Evolutionary conservation across 1,284 basidiomycete species (phyloP).

Genomic region (Bondarzewia mesenterica): DNA sequence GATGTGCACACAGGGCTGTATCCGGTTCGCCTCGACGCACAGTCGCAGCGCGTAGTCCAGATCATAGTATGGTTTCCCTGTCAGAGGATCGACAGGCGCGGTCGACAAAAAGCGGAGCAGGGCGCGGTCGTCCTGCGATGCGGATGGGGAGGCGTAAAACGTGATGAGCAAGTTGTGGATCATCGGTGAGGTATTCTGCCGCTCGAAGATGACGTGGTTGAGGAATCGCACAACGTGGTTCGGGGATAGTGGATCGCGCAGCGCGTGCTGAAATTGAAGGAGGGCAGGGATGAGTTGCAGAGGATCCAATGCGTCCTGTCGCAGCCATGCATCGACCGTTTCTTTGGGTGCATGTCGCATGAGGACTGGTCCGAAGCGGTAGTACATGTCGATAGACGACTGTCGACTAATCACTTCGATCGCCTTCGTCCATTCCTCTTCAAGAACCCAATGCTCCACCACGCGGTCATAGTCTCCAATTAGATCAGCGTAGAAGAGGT

Average conservation of each 20-base stretch:
- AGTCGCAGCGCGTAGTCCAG: constrained; percentile 93
- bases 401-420: constrained; percentile 80
- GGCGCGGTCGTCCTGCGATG: constrained; percentile 65
- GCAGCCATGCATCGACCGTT: constrained; percentile 89
- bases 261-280: constrained; percentile 68
- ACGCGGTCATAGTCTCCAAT: constrained; percentile 82
- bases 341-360: constrained; percentile 83
- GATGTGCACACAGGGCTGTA: constrained; percentile 91
- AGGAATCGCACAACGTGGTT: constrained; percentile 89
- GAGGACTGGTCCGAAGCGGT: constrained; percentile 85
- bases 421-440: constrained; percentile 89
- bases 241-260: constrained; percentile 60
- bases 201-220: constrained; percentile 74
- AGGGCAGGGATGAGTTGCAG: constrained; percentile 86
- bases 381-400: constrained; percentile 84
- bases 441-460: constrained; percentile 87
- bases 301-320: constrained; percentile 74
- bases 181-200: constrained; percentile 74
- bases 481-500: constrained; percentile 82
- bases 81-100: constrained; percentile 76
- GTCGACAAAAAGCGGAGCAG: constrained; percentile 84
- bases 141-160: constrained; percentile 58
- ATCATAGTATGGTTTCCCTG: constrained; percentile 89
- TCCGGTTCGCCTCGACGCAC: constrained; percentile 78
- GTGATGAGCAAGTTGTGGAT: constrained; percentile 95